Conservation (phyloP, 1,284 basidiomycete genomes). For the Lignosus rhinocerotis region DNA sequence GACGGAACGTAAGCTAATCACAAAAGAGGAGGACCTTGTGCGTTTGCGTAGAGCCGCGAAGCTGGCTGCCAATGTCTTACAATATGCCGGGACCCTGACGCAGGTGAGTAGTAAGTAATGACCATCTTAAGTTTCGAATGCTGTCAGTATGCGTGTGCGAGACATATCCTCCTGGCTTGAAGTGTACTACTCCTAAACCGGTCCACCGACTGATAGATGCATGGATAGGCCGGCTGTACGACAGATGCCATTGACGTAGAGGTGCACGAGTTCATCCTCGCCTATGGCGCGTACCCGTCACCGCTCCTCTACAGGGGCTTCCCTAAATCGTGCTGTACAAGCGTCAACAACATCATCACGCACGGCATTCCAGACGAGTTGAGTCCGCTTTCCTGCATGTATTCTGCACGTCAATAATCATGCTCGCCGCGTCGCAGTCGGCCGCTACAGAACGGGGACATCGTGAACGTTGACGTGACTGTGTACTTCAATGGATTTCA, state of each 20-base stretch:
- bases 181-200: neutral
- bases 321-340: slow-evolving; percentile 87
- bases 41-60: slow-evolving; percentile 58
- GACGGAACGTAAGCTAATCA: slow-evolving; percentile 46
- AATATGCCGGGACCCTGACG: slow-evolving; percentile 57
- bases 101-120: slow-evolving; percentile 42
- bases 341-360: slow-evolving; percentile 82
- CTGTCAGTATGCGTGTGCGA: no score
- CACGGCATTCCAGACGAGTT: slow-evolving; percentile 90
- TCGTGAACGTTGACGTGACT: slow-evolving; percentile 86
- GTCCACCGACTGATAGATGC: neutral
- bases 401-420: neutral
- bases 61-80: slow-evolving; percentile 63
- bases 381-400: slow-evolving; percentile 1
- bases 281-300: slow-evolving; percentile 82
- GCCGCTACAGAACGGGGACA: slow-evolving; percentile 77
- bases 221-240: slow-evolving; percentile 65
- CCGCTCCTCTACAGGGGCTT: slow-evolving; percentile 82
- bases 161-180: neutral
- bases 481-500: slow-evolving; percentile 80
- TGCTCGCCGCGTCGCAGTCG: slow-evolving; percentile 47
- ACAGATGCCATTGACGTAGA: slow-evolving; percentile 72
- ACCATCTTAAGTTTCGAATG: neutral
- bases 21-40: slow-evolving; percentile 59
- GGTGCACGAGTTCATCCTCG: slow-evolving; percentile 72